These are phyloP conservation scores for Fusarium illudens DNA, from an alignment of 2,329 filamentous ascomycete species.

Conservation along the genomic window DNA sequence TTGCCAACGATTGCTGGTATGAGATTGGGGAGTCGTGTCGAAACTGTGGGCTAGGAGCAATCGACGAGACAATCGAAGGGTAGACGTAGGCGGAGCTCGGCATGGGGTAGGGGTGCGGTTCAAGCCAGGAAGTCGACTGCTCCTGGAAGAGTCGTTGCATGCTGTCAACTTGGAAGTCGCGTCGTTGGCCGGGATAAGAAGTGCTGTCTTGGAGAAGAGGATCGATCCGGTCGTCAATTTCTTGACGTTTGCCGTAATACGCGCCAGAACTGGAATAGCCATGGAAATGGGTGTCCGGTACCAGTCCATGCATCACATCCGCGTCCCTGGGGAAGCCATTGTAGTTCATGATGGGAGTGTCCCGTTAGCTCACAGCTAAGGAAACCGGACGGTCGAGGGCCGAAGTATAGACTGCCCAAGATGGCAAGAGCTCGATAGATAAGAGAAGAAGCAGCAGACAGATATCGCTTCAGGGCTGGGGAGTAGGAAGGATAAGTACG, in stretches of 20 bases:
- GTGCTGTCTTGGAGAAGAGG: constrained; percentile 15
- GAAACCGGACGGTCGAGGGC: neutral
- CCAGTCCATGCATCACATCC: neutral
- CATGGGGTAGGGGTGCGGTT: neutral
- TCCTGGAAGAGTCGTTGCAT: constrained; percentile 33
- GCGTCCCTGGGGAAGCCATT: neutral
- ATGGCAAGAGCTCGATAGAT: neutral
- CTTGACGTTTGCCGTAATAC: neutral
- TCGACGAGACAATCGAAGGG: constrained; percentile 1
- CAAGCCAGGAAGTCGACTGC: constrained; percentile 1
- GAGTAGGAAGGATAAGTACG: neutral
- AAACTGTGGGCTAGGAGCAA: constrained; percentile 1
- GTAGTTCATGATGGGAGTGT: constrained; percentile 8
- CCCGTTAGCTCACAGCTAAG: neutral
- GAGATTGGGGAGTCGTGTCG: constrained; percentile 31
- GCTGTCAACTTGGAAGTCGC: neutral
- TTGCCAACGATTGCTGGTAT: constrained; percentile 25
- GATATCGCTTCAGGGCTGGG: neutral
- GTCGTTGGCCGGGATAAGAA: neutral
- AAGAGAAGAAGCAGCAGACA: neutral
- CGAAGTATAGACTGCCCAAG: neutral
- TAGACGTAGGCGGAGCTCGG: neutral
- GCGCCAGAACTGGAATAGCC: neutral
- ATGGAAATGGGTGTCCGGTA: neutral
- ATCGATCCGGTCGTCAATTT: constrained; percentile 20